phyloP scores from a whole-genome alignment of 305 asterid species.

The Solanum chacoense region DNA sequence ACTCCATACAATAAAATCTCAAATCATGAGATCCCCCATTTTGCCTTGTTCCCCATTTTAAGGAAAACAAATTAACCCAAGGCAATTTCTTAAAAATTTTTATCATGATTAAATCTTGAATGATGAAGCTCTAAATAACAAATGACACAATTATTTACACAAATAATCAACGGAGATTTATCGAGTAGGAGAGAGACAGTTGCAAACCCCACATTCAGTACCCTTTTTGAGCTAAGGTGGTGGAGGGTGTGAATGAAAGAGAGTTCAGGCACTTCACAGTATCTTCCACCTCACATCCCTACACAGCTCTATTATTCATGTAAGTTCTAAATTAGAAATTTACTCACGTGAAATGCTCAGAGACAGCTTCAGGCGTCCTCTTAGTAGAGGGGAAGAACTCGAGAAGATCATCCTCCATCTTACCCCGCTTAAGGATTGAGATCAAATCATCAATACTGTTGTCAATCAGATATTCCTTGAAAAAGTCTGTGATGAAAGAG shows the following conservation, averaged over 20 bases:
- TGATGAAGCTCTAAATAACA: neutral
- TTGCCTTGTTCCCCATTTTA: neutral
- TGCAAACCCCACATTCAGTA: neutral
- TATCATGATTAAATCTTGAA: neutral
- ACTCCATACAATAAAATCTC: neutral
- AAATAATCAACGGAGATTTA: neutral
- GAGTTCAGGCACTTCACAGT: neutral
- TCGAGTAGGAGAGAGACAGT: neutral
- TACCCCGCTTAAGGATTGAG: slow-evolving; percentile 84
- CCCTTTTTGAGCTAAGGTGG: neutral
- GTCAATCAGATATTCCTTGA: slow-evolving; percentile 92
- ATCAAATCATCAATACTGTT: slow-evolving; percentile 95
- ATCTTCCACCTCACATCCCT: neutral
- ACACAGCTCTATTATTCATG: neutral
- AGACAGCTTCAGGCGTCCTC: slow-evolving; percentile 82
- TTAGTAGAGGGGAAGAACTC: slow-evolving; percentile 84
- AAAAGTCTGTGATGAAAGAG: slow-evolving; percentile 83
- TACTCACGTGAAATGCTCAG: slow-evolving; percentile 93
- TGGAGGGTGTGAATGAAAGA: neutral
- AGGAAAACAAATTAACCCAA: neutral
- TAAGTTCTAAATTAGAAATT: neutral
- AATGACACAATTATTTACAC: neutral
- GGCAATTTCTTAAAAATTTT: neutral
- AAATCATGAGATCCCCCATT: neutral
- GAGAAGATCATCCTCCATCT: slow-evolving; percentile 86